Conservation (phyloP, 192 early-diverging fungal genomes). For the Diversispora epigaea region DNA sequence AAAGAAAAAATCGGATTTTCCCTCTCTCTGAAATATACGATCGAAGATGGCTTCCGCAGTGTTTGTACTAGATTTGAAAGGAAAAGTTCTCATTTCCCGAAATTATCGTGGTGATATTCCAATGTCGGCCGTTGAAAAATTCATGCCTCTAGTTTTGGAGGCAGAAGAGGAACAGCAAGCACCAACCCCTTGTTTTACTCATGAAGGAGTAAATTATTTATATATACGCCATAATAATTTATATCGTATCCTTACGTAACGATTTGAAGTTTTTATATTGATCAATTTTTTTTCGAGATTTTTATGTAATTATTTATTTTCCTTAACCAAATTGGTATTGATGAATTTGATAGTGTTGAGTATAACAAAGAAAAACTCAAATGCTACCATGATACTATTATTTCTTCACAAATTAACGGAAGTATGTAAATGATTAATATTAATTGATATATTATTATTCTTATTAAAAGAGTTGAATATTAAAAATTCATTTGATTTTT, state of each 20-base stretch:
- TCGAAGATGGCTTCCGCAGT: constrained; percentile 74
- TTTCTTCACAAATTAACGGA: constrained; percentile 86
- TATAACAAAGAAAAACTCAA: constrained; percentile 95
- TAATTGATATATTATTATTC: background rate
- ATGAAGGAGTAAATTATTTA: constrained; percentile 93
- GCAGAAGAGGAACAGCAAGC: constrained; percentile 92
- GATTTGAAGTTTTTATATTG: too few relatives aligned
- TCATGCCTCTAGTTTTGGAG: constrained; percentile 93
- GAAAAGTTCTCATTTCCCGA: constrained; percentile 96
- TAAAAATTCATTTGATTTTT: too few relatives aligned
- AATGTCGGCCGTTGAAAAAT: constrained; percentile 92
- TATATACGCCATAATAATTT: constrained; percentile 96
- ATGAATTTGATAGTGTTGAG: constrained; percentile 70
- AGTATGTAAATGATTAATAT: background rate
- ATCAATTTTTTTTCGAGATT: too few relatives aligned
- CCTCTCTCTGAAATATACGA: too few relatives aligned
- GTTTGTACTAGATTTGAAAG: constrained; percentile 96
- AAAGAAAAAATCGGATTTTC: background rate
- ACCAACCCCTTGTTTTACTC: constrained; percentile 85
- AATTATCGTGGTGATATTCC: constrained; percentile 99
- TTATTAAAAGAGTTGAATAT: background rate
- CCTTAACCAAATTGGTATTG: background rate
- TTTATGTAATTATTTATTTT: background rate
- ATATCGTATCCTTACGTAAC: constrained; percentile 64
- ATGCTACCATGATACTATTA: constrained; percentile 91